Evolutionary conservation across 352 stramenopile species (phyloP), one percentile per base, ranked within the genome.

Genomic region (Pythium plurisporium): DNA sequence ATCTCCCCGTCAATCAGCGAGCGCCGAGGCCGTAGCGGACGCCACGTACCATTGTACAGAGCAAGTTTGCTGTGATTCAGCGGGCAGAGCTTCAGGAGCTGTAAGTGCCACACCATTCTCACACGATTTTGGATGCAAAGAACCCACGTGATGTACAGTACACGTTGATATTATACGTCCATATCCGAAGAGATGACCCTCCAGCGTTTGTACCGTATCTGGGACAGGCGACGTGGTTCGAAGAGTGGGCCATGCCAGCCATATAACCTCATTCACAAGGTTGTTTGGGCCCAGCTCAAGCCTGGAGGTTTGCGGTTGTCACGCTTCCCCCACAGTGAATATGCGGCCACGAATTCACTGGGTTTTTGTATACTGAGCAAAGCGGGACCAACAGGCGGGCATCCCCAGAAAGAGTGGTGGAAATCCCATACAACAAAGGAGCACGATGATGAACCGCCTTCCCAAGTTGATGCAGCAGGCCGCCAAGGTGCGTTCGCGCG

Each of bases 401-500:
- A 62, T 59, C 65, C 44, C 22, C 19, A 76, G 65, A 70, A 75
- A 68, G 69, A 77, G 67, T 79, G 74, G 62, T 68, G 68, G 62
- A 60, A 55, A 67, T 59, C 53, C 51, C 61, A 82, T 72, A 69
- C 61, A 69, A 64, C 61, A 69, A 69, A 38, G 46, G 54, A 57
- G 61, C 47, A 61, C 43, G 40, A 87, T 87, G 69, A 88, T 91
- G 74, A 88, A 91, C 69, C 78, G 80, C 70, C 62, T 82, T 63
- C 70, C 76, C 55, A 76, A 77, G 64, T 71, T 91, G 67, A 67
- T 82, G 62, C 78, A 91, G 69, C 74, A 79, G 58, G 80, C 73
- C 65, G 78, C 80, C 62, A 88, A 91, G 80, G 80, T 91, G 40
- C 41, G 74, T 63, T 29, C 19, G 23, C 43, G 27, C 34, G 22